Percentiles rank a stretch among this genome's conserved stretches.
Conservation (phyloP, 2,329 filamentous ascomycete genomes). For the Epichloe scottii region DNA sequence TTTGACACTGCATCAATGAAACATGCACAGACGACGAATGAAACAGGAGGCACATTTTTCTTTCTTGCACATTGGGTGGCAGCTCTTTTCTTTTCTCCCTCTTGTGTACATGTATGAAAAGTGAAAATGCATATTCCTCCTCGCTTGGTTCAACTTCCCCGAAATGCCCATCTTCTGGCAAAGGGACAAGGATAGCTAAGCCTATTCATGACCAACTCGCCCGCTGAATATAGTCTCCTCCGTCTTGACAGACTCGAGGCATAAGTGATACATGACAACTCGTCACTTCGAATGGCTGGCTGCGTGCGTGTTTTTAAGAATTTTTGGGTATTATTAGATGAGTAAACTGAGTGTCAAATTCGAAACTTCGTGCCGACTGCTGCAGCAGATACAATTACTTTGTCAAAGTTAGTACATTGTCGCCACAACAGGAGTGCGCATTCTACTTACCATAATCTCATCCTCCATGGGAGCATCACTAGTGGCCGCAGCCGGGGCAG, state of each 20-base stretch:
- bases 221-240: background rate
- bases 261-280: background rate
- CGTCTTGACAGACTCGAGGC: background rate
- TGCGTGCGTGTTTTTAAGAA: background rate
- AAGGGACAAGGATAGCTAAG: background rate
- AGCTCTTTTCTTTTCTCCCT: background rate
- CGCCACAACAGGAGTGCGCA: background rate
- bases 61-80: background rate
- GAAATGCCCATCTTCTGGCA: background rate
- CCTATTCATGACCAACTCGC: background rate
- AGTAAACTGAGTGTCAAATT: background rate
- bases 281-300: background rate
- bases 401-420: background rate
- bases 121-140: background rate
- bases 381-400: background rate
- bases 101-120: background rate
- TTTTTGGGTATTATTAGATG: slow-evolving; percentile 5
- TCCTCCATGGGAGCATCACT: slow-evolving; percentile 56
- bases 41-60: background rate
- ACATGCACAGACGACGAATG: background rate
- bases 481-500: slow-evolving; percentile 28
- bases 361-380: background rate
- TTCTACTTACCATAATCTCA: slow-evolving; percentile 38
- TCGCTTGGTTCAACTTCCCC: background rate
- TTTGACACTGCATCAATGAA: background rate